Evolutionary conservation across 1,284 basidiomycete genomes (phyloP).

Genomic region (Ceratobasidium sp.): DNA sequence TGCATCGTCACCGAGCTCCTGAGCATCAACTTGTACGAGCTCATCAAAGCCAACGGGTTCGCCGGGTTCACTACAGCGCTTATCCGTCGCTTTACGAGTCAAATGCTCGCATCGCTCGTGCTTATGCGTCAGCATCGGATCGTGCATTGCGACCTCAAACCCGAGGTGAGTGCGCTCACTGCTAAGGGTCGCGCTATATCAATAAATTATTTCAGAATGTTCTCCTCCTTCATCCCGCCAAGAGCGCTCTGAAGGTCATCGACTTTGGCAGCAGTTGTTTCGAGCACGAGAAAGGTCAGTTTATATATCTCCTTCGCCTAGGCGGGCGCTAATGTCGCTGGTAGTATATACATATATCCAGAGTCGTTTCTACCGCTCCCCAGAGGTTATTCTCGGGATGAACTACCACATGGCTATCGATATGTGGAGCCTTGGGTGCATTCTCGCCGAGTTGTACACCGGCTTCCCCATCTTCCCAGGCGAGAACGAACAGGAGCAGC

Average conservation of each 20-base stretch:
- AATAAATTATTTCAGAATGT: conserved; percentile 72
- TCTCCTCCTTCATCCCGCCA: conserved; percentile 89
- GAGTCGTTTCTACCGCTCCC: conserved; percentile 96
- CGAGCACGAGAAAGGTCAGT: conserved; percentile 93
- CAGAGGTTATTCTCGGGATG: conserved; percentile 91
- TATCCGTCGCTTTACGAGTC: conserved; percentile 94
- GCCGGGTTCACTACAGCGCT: conserved; percentile 94
- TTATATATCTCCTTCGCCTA: conserved; percentile 49
- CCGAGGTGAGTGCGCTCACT: conserved; percentile 70
- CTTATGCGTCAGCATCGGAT: conserved; percentile 96
- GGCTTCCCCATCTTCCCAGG: conserved; percentile 99
- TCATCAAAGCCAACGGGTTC: conserved; percentile 99
- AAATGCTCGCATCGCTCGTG: conserved; percentile 90
- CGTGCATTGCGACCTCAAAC: conserved; percentile 99
- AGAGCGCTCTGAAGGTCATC: conserved; percentile 97
- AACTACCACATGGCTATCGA: conserved; percentile 96
- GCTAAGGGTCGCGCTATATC: neutral
- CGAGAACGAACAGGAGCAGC: conserved; percentile 98
- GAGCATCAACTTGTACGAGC: conserved; percentile 98
- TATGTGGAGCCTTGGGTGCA: conserved; percentile 98
- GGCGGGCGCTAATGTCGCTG: neutral
- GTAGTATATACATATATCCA: conserved; percentile 97
- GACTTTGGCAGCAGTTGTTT: conserved; percentile 99
- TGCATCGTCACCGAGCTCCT: conserved; percentile 98
- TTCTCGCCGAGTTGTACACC: conserved; percentile 97